These are phyloP conservation scores for Cyclotella distinguenda DNA, from an alignment of 108 stramenopile genomes.

Conservation along the genomic window DNA sequence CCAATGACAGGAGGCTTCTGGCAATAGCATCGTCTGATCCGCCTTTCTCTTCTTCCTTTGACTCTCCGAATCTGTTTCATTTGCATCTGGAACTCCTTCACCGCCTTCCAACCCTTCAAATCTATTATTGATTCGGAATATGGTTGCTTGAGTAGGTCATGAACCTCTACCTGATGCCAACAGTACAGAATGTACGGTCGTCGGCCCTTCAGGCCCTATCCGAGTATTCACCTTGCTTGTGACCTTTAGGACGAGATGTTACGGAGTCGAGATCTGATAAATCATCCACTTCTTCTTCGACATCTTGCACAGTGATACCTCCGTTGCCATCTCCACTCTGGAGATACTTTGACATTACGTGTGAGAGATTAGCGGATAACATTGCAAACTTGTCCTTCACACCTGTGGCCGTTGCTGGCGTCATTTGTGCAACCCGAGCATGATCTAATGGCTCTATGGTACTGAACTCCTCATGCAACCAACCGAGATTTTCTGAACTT, in stretches of 20 bases:
- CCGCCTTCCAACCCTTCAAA: neutral
- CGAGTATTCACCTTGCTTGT: no score
- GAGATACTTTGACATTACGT: conserved; percentile 4
- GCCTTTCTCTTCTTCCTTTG: no score
- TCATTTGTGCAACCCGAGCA: neutral
- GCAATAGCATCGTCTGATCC: no score
- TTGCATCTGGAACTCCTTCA: neutral
- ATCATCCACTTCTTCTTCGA: neutral
- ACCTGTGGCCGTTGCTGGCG: conserved; percentile 1
- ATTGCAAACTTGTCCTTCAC: neutral
- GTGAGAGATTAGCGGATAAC: neutral
- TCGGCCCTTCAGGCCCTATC: neutral
- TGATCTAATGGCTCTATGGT: neutral
- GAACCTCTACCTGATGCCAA: neutral
- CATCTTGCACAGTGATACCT: neutral
- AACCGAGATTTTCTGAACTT: no score
- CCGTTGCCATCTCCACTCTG: conserved; percentile 11
- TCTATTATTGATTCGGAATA: neutral
- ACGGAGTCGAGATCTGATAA: neutral
- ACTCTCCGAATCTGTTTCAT: no score
- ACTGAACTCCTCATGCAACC: neutral
- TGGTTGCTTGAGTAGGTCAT: neutral
- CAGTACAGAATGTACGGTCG: conserved; percentile 1
- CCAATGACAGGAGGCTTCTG: no score
- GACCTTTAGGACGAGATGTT: neutral